Conservation (phyloP, 768 basidiomycete genomes). For the Inosperma sp. region DNA sequence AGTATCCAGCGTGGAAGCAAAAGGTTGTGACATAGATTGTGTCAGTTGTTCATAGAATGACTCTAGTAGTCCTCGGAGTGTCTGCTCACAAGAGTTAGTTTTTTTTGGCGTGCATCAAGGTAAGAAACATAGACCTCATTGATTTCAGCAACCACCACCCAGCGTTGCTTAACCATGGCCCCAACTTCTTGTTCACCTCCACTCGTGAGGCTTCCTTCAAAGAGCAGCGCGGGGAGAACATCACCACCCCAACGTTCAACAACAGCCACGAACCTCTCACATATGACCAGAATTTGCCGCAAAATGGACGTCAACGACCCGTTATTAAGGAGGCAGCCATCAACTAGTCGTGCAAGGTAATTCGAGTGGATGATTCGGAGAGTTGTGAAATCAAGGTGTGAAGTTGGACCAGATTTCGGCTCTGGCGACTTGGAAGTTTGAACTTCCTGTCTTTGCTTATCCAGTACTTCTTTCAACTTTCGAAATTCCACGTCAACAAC, state of each 20-base stretch:
- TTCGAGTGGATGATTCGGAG: conserved; percentile 76
- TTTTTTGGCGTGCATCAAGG: not conserved
- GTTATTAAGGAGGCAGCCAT: conserved; percentile 76
- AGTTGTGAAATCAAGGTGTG: conserved; percentile 77
- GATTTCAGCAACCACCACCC: conserved; percentile 65
- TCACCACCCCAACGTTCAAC: conserved; percentile 93
- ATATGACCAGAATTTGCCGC: conserved; percentile 72
- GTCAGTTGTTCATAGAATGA: conserved; percentile 81
- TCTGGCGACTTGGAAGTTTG: conserved; percentile 12
- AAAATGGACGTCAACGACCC: conserved; percentile 55
- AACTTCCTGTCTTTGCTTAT: conserved; percentile 25
- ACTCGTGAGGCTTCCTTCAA: conserved; percentile 69
- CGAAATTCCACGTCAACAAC: conserved; percentile 83
- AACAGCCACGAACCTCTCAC: conserved; percentile 82
- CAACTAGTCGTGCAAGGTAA: conserved; percentile 74
- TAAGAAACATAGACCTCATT: conserved; percentile 60
- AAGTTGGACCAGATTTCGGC: conserved; percentile 23
- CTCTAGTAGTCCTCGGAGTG: conserved; percentile 58
- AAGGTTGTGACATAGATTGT: conserved; percentile 68
- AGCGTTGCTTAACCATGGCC: conserved; percentile 66
- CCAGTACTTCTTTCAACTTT: conserved; percentile 58
- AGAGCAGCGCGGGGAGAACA: conserved; percentile 76
- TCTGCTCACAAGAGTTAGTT: conserved; percentile 37
- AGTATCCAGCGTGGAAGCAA: conserved; percentile 55
- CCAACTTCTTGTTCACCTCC: conserved; percentile 57